Base-by-base conservation (phyloP, 805 yeast genomes). In the Candida broadrunensis region DNA sequence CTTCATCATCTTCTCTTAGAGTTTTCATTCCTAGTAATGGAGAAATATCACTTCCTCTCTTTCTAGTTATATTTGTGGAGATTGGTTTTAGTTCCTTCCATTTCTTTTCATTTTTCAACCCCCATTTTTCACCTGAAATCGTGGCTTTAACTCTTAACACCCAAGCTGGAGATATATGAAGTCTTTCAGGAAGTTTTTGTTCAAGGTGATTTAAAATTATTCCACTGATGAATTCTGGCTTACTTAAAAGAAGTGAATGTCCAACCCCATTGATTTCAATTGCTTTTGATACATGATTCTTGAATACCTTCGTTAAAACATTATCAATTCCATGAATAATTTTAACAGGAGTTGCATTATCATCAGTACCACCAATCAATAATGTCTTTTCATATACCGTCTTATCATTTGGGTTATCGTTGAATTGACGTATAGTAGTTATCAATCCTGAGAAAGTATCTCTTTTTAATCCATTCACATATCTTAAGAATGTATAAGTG, bases 1-100 rank as follows among this genome's bases (percentile, higher is more conserved):
- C 58, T 0, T 53, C 52, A 53, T 85, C 90, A 12, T 75, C 77
- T 52, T 84, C 84, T 27, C 90, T 63, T 21, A 83, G 63, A 0
- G 90, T 85, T 54, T 85, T 85, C 88, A 85, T 82, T 3, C 87
- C 90, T n/a, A 84, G 50, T 35, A 85, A 61, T 6, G 77, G 77
- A 2, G 83, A 63, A 1, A 52, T 52, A 20, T 60, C 71, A 3
- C 49, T 49, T 3, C 59, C 60, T 43, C 52, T 62, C 9, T 45
- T 47, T 32, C 70, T 52, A 18, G 58, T 45, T 15, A 79, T 63
- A 35, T 66, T 70, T 44, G 61, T 47, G 0, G 84, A 77, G 0
- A 85, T 67, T 1, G 80, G 67, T 34, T 70, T 68, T 5, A 80
- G 67, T 25, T 71, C 64, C 54, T 72, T 69, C 91, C 93, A 85